Percentiles rank a stretch among this genome's conserved stretches.
phyloP scores from a whole-genome alignment of 2,329 filamentous ascomycete species.

The Stagonosporopsis chrysanthemi region DNA sequence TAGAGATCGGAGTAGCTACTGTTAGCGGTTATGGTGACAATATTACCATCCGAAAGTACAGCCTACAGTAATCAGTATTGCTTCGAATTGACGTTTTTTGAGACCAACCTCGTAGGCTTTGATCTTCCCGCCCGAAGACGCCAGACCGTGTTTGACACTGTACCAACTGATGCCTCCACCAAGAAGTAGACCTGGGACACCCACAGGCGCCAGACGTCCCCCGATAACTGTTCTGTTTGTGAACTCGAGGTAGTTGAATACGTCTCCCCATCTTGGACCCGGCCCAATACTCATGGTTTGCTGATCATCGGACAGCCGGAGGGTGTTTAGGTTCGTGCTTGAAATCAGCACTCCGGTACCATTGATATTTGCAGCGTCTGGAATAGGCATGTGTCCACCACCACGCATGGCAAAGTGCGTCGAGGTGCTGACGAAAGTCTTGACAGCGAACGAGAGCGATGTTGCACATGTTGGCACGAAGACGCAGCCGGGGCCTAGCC shows the following conservation, averaged over 20 bases:
- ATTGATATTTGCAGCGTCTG: slow-evolving; percentile 30
- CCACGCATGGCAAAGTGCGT: slow-evolving; percentile 33
- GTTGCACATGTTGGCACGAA: slow-evolving; percentile 25
- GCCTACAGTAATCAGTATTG: not conserved
- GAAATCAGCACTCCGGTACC: slow-evolving; percentile 28
- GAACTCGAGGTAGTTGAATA: slow-evolving; percentile 34
- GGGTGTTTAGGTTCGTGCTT: slow-evolving; percentile 29
- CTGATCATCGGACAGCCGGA: slow-evolving; percentile 34
- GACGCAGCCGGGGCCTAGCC: slow-evolving; percentile 29
- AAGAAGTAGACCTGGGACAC: slow-evolving; percentile 39
- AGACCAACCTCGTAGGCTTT: slow-evolving; percentile 20
- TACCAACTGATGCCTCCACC: slow-evolving; percentile 34
- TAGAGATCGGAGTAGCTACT: slow-evolving; percentile 36
- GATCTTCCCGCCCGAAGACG: slow-evolving; percentile 21
- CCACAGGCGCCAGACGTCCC: slow-evolving; percentile 37
- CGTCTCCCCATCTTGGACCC: slow-evolving; percentile 41
- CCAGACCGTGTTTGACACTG: slow-evolving; percentile 21
- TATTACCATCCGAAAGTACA: slow-evolving; percentile 36
- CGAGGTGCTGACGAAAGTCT: slow-evolving; percentile 18
- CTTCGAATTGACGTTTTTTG: not conserved
- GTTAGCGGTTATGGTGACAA: slow-evolving; percentile 26
- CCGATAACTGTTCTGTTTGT: slow-evolving; percentile 33
- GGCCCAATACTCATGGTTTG: slow-evolving; percentile 36
- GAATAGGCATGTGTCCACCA: slow-evolving; percentile 37
- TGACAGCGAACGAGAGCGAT: slow-evolving; percentile 28